Conservation (phyloP, 176 grass and related monocot species). For the Neostapfia colusana region DNA sequence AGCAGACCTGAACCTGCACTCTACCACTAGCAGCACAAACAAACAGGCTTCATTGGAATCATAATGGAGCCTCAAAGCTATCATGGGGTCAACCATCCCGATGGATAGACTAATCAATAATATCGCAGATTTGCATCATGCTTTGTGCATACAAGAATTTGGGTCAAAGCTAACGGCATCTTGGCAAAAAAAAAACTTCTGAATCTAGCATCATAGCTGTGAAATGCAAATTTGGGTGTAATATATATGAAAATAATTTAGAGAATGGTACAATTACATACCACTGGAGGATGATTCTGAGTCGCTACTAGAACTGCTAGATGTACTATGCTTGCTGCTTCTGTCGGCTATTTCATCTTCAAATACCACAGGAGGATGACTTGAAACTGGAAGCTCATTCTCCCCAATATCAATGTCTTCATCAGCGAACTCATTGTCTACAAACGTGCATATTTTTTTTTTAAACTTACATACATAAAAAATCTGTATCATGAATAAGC, state of each 20-base stretch:
- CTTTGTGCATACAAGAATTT: background rate
- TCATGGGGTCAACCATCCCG: background rate
- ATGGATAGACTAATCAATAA: background rate
- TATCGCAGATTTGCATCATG: constrained; percentile 1
- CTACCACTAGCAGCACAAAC: background rate
- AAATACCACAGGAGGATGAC: constrained; percentile 71
- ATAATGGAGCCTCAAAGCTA: background rate
- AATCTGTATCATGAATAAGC: constrained; percentile 24
- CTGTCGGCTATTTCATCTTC: constrained; percentile 70
- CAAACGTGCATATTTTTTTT: constrained; percentile 25
- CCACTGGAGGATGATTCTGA: constrained; percentile 86
- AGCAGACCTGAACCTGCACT: background rate
- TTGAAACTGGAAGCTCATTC: constrained; percentile 76
- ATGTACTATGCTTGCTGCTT: constrained; percentile 78
- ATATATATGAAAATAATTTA: constrained; percentile 17
- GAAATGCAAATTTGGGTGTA: constrained; percentile 9
- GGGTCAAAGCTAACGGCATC: background rate
- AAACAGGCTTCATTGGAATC: background rate
- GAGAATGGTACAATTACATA: constrained; percentile 43
- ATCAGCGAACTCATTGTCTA: constrained; percentile 71
- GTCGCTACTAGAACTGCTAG: constrained; percentile 83
- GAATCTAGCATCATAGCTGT: background rate
- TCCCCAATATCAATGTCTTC: constrained; percentile 92
- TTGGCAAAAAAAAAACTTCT: background rate
- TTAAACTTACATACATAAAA: constrained; percentile 7